Conservation (phyloP, 257 asterid genomes). For the Lycium ferocissimum region DNA sequence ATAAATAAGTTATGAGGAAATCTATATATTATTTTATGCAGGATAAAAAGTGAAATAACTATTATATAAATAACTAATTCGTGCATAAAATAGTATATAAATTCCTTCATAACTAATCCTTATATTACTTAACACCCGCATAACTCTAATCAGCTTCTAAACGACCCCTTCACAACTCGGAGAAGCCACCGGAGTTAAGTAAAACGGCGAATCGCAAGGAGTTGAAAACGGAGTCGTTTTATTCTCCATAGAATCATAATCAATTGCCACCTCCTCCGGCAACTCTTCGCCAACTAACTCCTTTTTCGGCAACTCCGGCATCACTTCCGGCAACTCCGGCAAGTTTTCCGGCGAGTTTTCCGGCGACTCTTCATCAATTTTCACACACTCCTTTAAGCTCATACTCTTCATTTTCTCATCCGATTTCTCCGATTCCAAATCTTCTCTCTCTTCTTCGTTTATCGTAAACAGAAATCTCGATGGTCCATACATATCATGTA, state of each 20-base stretch:
- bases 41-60: too few relatives aligned
- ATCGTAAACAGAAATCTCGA: conserved; percentile 65
- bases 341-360: background rate
- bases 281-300: background rate
- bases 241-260: background rate
- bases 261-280: conserved; percentile 4
- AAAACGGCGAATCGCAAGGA: conserved; percentile 41
- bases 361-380: conserved; percentile 34
- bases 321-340: background rate
- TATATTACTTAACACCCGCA: too few relatives aligned
- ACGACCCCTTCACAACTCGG: conserved; percentile 18
- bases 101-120: too few relatives aligned
- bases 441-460: conserved; percentile 65
- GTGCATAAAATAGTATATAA: too few relatives aligned
- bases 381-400: conserved; percentile 48
- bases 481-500: conserved; percentile 60
- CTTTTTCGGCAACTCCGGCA: background rate
- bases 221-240: conserved; percentile 35
- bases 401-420: conserved; percentile 36
- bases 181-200: conserved; percentile 41
- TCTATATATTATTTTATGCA: too few relatives aligned
- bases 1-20: too few relatives aligned
- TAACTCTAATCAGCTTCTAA: too few relatives aligned
- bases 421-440: conserved; percentile 43
- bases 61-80: too few relatives aligned